phyloP scores from a whole-genome alignment of 371 early-diverging fungal genomes.

The Mucor velutinosus region DNA sequence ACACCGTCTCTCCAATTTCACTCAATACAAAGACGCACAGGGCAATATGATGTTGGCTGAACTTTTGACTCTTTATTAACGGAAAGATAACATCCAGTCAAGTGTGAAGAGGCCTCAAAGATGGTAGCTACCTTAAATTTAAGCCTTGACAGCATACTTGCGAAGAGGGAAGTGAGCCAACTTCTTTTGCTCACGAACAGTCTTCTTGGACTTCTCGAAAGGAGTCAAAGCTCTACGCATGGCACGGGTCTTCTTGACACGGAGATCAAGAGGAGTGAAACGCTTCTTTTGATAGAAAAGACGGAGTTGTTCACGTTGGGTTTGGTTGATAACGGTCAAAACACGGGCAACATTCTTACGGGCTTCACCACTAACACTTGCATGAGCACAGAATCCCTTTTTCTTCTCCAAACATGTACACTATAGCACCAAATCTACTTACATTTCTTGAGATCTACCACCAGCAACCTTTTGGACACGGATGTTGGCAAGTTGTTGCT shows the following conservation, averaged over 20 bases:
- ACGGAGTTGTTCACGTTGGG: slow-evolving; percentile 84
- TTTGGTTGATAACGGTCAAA: slow-evolving; percentile 92
- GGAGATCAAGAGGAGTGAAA: slow-evolving; percentile 91
- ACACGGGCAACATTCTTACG: slow-evolving; percentile 95
- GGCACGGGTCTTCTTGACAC: slow-evolving; percentile 97
- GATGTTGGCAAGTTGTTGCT: slow-evolving; percentile 88
- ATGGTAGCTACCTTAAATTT: slow-evolving; percentile 30
- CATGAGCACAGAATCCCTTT: background rate
- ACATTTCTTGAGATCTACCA: slow-evolving; percentile 84
- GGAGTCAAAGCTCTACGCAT: slow-evolving; percentile 93
- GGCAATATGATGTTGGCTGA: background rate
- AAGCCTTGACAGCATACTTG: slow-evolving; percentile 87
- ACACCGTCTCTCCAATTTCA: background rate
- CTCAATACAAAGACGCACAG: background rate
- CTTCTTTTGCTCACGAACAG: slow-evolving; percentile 83
- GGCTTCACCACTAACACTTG: slow-evolving; percentile 62
- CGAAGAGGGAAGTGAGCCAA: slow-evolving; percentile 84
- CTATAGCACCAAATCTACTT: slow-evolving; percentile 27
- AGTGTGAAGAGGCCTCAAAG: background rate
- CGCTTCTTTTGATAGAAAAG: slow-evolving; percentile 88
- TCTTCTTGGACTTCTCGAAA: slow-evolving; percentile 72
- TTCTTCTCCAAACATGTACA: background rate
- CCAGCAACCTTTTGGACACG: slow-evolving; percentile 92
- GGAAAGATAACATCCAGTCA: background rate
- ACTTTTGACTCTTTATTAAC: background rate